phyloP scores from a whole-genome alignment of 805 yeast genomes.

The Ogataea minuta region DNA sequence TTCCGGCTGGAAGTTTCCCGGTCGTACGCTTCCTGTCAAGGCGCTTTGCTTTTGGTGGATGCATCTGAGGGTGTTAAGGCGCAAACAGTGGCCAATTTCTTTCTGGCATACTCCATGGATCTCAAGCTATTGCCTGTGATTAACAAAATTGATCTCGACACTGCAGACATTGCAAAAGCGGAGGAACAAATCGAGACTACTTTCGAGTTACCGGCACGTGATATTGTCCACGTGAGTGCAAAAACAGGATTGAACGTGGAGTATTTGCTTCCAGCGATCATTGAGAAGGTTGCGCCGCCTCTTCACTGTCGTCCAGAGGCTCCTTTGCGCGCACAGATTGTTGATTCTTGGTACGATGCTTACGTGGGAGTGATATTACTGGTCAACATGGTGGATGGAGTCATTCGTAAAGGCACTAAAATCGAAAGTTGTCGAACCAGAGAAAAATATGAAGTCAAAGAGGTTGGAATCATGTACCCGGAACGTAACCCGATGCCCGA shows the following conservation, averaged over 20 bases:
- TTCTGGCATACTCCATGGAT: slow-evolving; percentile 82
- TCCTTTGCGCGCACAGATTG: slow-evolving; percentile 73
- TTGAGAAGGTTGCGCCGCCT: slow-evolving; percentile 68
- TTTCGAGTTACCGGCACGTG: slow-evolving; percentile 74
- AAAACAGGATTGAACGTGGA: slow-evolving; percentile 85
- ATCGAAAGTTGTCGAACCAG: slow-evolving; percentile 75
- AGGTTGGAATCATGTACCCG: slow-evolving; percentile 95
- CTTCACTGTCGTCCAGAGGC: slow-evolving; percentile 43
- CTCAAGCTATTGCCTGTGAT: slow-evolving; percentile 83
- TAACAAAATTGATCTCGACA: slow-evolving; percentile 86
- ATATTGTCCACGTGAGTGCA: slow-evolving; percentile 84
- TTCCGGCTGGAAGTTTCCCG: slow-evolving; percentile 91
- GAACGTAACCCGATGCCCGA: slow-evolving; percentile 65
- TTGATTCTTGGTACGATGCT: slow-evolving; percentile 97
- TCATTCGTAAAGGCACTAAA: slow-evolving; percentile 68
- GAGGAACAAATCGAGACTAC: slow-evolving; percentile 81
- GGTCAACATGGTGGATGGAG: slow-evolving; percentile 83
- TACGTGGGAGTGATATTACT: slow-evolving; percentile 88
- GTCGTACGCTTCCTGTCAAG: slow-evolving; percentile 95
- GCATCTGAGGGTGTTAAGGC: slow-evolving; percentile 98
- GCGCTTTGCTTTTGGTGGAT: slow-evolving; percentile 86
- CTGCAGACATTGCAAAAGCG: slow-evolving; percentile 78
- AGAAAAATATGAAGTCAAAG: slow-evolving; percentile 80
- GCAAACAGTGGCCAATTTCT: slow-evolving; percentile 97
- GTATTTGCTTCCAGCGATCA: slow-evolving; percentile 73